phyloP scores from a whole-genome alignment of 352 stramenopile genomes.

The Globisporangium cederbergense region DNA sequence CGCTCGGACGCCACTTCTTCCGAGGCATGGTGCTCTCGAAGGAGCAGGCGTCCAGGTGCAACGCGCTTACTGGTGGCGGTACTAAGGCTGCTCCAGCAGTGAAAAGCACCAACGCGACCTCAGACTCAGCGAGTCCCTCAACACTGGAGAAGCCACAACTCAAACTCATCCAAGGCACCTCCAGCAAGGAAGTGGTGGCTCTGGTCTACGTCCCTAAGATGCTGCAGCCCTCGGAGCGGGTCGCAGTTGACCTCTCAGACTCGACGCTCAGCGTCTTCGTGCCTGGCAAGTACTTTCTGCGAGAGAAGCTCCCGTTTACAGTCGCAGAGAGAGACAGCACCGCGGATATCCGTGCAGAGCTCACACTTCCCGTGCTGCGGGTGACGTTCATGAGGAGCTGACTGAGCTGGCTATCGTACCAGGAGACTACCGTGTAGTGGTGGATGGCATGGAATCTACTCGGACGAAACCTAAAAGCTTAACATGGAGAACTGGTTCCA shows the following conservation, averaged over 20 bases:
- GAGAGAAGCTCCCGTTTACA: conserved; percentile 46
- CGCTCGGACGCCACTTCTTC: conserved; percentile 54
- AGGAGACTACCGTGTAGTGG: background rate
- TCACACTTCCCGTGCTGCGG: conserved; percentile 29
- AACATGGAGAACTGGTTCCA: too few relatives aligned
- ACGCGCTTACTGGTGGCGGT: conserved; percentile 24
- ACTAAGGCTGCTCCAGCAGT: background rate
- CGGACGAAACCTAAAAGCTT: too few relatives aligned
- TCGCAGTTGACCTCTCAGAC: conserved; percentile 47
- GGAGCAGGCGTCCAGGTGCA: conserved; percentile 56
- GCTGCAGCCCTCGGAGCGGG: conserved; percentile 24
- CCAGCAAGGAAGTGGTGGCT: conserved; percentile 33
- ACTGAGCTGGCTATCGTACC: background rate
- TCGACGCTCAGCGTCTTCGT: conserved; percentile 47
- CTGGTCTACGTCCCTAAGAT: conserved; percentile 48
- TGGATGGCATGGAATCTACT: too few relatives aligned
- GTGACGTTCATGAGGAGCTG: conserved; percentile 26
- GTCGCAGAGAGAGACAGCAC: conserved; percentile 20
- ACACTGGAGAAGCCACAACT: conserved; percentile 36
- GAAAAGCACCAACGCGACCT: background rate
- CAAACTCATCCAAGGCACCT: conserved; percentile 29
- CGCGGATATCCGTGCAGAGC: conserved; percentile 16
- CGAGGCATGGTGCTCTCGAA: conserved; percentile 61
- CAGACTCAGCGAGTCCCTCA: background rate
- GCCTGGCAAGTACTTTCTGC: conserved; percentile 49